Base-by-base conservation (phyloP, 768 basidiomycete genomes). In the Daedalea quercina region DNA sequence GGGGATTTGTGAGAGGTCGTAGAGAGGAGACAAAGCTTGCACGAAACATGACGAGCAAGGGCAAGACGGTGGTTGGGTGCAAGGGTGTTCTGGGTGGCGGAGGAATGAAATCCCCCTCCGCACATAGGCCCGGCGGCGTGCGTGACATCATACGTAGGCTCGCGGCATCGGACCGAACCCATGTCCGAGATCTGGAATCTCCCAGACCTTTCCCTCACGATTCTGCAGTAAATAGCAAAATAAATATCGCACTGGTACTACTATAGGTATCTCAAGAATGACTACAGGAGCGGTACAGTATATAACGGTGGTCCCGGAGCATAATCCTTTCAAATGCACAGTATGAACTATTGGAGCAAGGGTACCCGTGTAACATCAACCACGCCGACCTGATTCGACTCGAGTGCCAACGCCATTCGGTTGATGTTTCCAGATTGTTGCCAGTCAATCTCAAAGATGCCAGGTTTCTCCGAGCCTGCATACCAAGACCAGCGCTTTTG, bases 381-480 rank as follows among this genome's bases (percentile, higher is more conserved):
- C 31, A 90, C 74, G 4, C 79, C 85, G n/a, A 88, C 85, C 33
- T 76, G 69, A 49, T 76, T 75, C 55, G 79, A 81, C 65, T 87
- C 85, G 61, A 90, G 68, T 19, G 85, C 84, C 58, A 90, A 63
- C 3, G 85, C 84, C 60, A 90, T 74, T 34, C 87, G 75, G 64
- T 84, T 80, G 37, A 78, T 64, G 11, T 70, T 65, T 25, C 68
- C 74, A 56, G 75, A 74, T 34, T 71, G 72, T 65, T 82, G 84
- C 87, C 87, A 90, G 61, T 82, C 82, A 52, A 88, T 81, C 65
- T 89, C 87, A 57, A 86, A 90, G 22, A 90, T 76, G 8, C 84
- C 81, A 9, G 79, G 80, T 59, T 76, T 81, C 31, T 79, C 78
- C 25, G 65, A 56, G 3, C 77, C 80, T 3, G 78, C 77, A 53